Evolutionary conservation across 768 basidiomycete genomes (phyloP).

Genomic region (Serpula lacrymans): DNA sequence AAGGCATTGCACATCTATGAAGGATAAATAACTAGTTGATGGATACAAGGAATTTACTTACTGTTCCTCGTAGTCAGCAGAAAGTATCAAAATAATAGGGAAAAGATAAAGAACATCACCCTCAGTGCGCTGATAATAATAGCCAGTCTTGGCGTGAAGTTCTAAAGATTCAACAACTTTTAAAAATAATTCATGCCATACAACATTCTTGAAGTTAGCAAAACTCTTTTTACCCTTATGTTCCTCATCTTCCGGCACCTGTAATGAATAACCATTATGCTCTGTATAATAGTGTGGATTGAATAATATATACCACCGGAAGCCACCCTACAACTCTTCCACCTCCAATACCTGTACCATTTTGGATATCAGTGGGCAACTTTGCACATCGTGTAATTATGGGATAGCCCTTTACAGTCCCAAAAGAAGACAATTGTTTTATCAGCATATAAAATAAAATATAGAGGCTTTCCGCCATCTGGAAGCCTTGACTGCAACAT

Average conservation of each 20-base stretch:
- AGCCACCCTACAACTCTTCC: constrained; percentile 18
- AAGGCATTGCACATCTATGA: constrained; percentile 29
- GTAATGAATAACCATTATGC: neutral
- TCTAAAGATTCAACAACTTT: constrained; percentile 4
- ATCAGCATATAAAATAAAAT: constrained; percentile 39
- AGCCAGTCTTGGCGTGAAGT: constrained; percentile 1
- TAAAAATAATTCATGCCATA: constrained; percentile 9
- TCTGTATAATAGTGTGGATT: neutral
- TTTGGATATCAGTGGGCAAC: constrained; percentile 10
- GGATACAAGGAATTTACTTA: constrained; percentile 1
- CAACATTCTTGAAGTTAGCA: constrained; percentile 9
- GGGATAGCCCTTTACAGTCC: constrained; percentile 14
- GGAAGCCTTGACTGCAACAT: constrained; percentile 9
- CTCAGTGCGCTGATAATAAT: constrained; percentile 2
- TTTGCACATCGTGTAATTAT: constrained; percentile 14
- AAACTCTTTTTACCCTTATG: constrained; percentile 1
- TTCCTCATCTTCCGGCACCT: constrained; percentile 5
- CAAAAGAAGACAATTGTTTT: constrained; percentile 26
- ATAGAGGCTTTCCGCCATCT: constrained; percentile 21
- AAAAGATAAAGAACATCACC: neutral
- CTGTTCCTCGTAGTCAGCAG: constrained; percentile 14
- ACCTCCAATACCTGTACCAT: constrained; percentile 8
- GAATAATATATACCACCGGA: constrained; percentile 3
- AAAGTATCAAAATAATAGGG: constrained; percentile 7
- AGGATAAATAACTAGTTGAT: neutral